Percentiles rank a stretch among this genome's conserved stretches.
These are phyloP conservation scores for Tetrapisispora nanseiensis DNA, from an alignment of 805 yeast genomes.

Conservation along the genomic window DNA sequence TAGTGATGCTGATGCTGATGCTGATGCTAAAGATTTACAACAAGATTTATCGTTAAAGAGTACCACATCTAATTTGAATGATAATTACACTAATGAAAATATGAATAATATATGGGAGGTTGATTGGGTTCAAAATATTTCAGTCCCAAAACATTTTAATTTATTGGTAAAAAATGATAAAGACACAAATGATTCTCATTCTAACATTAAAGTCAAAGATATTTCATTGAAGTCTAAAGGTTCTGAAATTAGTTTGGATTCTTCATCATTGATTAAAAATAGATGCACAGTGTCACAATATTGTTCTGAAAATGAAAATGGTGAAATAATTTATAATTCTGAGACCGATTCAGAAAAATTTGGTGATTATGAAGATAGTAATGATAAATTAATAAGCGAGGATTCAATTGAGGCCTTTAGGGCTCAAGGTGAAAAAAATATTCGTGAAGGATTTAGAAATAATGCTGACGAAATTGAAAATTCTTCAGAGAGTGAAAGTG, in stretches of 20 bases:
- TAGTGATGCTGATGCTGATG: too few species aligned
- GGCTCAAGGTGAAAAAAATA: neutral
- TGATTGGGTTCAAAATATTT: conserved; percentile 84
- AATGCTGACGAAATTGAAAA: conserved; percentile 5
- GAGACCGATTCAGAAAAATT: neutral
- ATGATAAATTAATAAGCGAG: neutral
- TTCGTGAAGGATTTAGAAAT: neutral
- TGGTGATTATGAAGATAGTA: conserved; percentile 1
- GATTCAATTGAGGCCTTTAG: neutral
- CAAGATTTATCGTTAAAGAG: neutral
- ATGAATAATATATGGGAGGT: conserved; percentile 40
- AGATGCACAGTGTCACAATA: neutral
- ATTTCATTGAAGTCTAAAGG: neutral
- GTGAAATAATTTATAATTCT: conserved; percentile 1
- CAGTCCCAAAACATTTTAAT: conserved; percentile 34
- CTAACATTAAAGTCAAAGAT: neutral
- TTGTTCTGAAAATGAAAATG: conserved; percentile 1
- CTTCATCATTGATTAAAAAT: neutral
- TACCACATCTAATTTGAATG: neutral
- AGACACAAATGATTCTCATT: neutral
- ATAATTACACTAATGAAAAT: conserved; percentile 8
- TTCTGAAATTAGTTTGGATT: neutral
- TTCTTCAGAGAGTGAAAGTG: neutral
- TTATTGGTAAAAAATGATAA: conserved; percentile 10
- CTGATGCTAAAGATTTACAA: too few species aligned